These are phyloP conservation scores for Apiotrichum montevideense DNA, from an alignment of 1,284 basidiomycete genomes.

Conservation along the genomic window DNA sequence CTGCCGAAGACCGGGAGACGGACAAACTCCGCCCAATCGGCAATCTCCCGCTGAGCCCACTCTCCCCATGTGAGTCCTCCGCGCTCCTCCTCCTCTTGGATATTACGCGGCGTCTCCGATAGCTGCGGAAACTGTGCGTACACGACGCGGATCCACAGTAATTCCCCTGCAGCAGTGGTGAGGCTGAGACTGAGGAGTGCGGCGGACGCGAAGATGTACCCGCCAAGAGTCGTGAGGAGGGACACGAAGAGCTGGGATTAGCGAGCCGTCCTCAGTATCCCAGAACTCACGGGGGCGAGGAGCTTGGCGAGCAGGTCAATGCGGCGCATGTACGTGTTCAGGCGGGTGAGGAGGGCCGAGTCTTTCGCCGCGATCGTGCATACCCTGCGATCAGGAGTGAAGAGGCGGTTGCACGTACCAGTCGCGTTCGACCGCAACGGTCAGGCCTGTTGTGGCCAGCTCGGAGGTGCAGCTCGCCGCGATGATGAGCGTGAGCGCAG, in stretches of 20 bases:
- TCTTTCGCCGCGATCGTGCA: constrained; percentile 42
- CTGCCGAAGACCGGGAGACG: constrained; percentile 47
- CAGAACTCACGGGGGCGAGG: constrained; percentile 37
- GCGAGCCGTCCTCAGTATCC: not conserved
- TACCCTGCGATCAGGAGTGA: constrained; percentile 26
- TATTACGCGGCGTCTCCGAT: not conserved
- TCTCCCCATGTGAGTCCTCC: not conserved
- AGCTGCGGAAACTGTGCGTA: constrained; percentile 34
- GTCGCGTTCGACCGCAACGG: constrained; percentile 50
- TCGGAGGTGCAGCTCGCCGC: constrained; percentile 34
- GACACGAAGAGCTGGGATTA: constrained; percentile 47
- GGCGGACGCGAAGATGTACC: constrained; percentile 32
- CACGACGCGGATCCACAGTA: constrained; percentile 45
- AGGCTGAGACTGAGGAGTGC: constrained; percentile 31
- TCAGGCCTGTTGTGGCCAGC: constrained; percentile 48
- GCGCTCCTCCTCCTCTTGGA: not conserved
- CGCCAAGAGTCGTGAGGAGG: constrained; percentile 40
- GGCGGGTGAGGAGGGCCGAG: constrained; percentile 28
- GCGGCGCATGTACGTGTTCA: constrained; percentile 48
- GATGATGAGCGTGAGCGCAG: constrained; percentile 42
- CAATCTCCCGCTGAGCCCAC: constrained; percentile 17
- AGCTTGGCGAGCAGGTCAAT: constrained; percentile 51
- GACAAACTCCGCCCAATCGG: constrained; percentile 48
- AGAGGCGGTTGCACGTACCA: constrained; percentile 34
- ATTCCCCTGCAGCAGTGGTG: constrained; percentile 33